Conservation (phyloP, 768 basidiomycete species). For the Boletus sp. region DNA sequence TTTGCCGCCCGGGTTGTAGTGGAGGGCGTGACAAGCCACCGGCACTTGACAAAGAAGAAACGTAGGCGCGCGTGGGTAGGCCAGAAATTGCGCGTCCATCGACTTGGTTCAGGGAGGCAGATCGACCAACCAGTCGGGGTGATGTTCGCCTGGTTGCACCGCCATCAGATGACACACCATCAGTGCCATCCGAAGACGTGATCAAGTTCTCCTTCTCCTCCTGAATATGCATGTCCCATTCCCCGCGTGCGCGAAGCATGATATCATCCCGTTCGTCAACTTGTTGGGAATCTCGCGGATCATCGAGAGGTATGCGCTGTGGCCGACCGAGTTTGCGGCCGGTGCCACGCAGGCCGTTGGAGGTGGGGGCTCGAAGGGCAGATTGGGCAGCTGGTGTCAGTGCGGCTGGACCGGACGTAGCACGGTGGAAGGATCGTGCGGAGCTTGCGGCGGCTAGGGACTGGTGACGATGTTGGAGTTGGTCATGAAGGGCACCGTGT, state of each 20-base stretch:
- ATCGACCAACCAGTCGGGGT: slow-evolving; percentile 29
- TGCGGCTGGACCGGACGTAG: slow-evolving; percentile 56
- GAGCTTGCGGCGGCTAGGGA: slow-evolving; percentile 17
- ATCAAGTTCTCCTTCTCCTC: slow-evolving; percentile 42
- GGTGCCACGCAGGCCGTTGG: slow-evolving; percentile 33
- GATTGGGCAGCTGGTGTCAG: slow-evolving; percentile 30
- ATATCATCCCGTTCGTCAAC: slow-evolving; percentile 35
- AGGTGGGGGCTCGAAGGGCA: slow-evolving; percentile 27
- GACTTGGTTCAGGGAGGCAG: slow-evolving; percentile 32
- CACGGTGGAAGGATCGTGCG: slow-evolving; percentile 61
- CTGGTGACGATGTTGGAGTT: slow-evolving; percentile 30
- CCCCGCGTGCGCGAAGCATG: slow-evolving; percentile 24
- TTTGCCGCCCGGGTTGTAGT: slow-evolving; percentile 40
- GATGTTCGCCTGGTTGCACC: slow-evolving; percentile 21
- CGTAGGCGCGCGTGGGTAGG: slow-evolving; percentile 32
- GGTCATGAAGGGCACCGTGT: slow-evolving; percentile 30
- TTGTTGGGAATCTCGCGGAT: slow-evolving; percentile 31
- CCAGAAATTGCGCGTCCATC: slow-evolving; percentile 34
- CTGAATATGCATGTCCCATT: slow-evolving; percentile 29
- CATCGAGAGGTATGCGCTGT: slow-evolving; percentile 38
- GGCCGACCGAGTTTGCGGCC: slow-evolving; percentile 34
- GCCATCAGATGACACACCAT: slow-evolving; percentile 25
- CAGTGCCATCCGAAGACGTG: slow-evolving; percentile 23
- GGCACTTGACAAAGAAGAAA: slow-evolving; percentile 22
- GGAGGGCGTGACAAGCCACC: slow-evolving; percentile 41